Evolutionary conservation across 192 early-diverging fungal genomes (phyloP), one percentile per base, ranked within the genome.

Genomic region (Mortierella hygrophila): DNA sequence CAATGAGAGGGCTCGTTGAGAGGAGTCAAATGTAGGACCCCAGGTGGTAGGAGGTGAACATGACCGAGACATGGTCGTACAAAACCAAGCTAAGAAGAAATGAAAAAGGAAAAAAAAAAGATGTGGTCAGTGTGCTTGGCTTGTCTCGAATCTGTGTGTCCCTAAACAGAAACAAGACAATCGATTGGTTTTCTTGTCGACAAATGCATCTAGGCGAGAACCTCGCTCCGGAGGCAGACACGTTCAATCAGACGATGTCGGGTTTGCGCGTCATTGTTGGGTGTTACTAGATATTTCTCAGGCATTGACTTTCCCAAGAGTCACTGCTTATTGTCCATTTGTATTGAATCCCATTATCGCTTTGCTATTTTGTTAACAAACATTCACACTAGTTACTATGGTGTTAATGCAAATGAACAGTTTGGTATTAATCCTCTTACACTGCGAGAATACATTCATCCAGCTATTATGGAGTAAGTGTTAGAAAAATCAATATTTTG

Each of bases 311-410:
- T 70, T 40, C 65, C 68, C 37, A 70, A 37, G 68, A 38, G 68
- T 38, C 68, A 70, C 9, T 37, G 9, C 68, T 72, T 49, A 46
- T 42, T 72, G 41, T 46, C 44, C 26, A 72, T 11, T 29, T 72
- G 71, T 47, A 42, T 72, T 40, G 71, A 41, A 26, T 72, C 71
- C 35, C 70, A 71, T 40, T 71, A 71, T 42, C 35, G 41, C 13
- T 72, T 72, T 72, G 20, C 71, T 47, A n/a, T 72, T 41, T 47
- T 72, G 23, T n/a, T 72, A 42, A 72, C 71, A 6, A 44, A 72
- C 6, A 72, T 72, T 72, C 71, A 72, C 42, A 72, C 44, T 72
- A 49, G 41, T 72, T 72, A 42, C 71, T 47, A 72, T 72, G 71
- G 71, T 72, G 42, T 37, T 46, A 26, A 72, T 26, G 49, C 32